These are phyloP conservation scores for Aspergillus ibericus DNA, from an alignment of 2,329 filamentous ascomycete genomes.

Conservation along the genomic window DNA sequence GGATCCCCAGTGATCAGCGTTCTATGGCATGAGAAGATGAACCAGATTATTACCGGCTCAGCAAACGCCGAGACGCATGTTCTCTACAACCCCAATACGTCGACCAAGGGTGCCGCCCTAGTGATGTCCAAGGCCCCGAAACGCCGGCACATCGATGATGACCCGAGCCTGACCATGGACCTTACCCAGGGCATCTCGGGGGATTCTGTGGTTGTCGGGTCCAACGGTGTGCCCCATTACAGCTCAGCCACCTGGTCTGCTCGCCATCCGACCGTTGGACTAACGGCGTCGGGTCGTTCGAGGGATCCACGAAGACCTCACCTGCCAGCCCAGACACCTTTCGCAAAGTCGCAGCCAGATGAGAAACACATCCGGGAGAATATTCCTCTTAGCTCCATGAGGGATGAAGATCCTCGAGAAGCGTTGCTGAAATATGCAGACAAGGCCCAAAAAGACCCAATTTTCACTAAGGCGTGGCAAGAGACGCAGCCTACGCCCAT, in stretches of 20 bases:
- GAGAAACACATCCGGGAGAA: constrained; percentile 84
- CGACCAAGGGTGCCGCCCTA: constrained; percentile 75
- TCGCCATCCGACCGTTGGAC: constrained; percentile 68
- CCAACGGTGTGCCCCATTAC: constrained; percentile 71
- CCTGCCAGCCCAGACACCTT: constrained; percentile 80
- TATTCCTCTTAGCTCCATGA: constrained; percentile 86
- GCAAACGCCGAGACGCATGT: constrained; percentile 87
- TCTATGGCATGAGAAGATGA: constrained; percentile 89
- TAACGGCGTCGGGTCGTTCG: constrained; percentile 75
- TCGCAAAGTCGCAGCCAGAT: constrained; percentile 86
- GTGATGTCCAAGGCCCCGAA: constrained; percentile 94
- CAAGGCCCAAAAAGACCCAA: constrained; percentile 84
- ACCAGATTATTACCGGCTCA: constrained; percentile 93
- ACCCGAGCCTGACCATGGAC: constrained; percentile 82
- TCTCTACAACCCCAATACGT: constrained; percentile 85
- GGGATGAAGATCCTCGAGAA: constrained; percentile 93
- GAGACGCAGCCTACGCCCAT: constrained; percentile 89
- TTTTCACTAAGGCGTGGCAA: constrained; percentile 93
- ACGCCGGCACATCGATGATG: constrained; percentile 92
- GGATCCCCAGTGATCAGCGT: constrained; percentile 79
- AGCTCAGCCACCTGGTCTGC: constrained; percentile 63
- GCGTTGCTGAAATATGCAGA: constrained; percentile 94
- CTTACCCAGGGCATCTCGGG: constrained; percentile 77
- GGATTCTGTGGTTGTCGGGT: constrained; percentile 74
- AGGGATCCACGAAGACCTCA: constrained; percentile 82